Evolutionary conservation across 345 rosid genomes (phyloP).

Genomic region (Mangifera indica): DNA sequence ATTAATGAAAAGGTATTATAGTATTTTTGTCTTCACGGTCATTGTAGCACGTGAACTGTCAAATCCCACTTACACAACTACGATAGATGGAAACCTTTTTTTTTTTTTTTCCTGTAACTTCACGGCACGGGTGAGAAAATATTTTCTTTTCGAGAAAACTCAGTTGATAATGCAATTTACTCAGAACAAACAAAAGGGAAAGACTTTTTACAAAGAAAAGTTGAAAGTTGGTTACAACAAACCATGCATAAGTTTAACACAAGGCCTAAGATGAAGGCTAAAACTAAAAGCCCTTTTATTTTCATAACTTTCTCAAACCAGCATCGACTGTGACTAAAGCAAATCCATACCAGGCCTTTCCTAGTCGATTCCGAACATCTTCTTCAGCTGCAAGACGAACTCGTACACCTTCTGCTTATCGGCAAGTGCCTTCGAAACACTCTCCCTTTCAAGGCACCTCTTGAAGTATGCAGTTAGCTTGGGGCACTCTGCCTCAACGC

Average conservation of each 20-base stretch:
- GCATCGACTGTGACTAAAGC: background rate
- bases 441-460: constrained; percentile 20
- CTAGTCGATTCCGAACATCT: background rate
- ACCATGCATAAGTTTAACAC: background rate
- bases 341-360: background rate
- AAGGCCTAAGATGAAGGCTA: background rate
- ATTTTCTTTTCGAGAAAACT: too few relatives aligned
- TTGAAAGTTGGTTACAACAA: too few relatives aligned
- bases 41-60: too few relatives aligned
- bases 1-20: too few relatives aligned
- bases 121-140: too few relatives aligned
- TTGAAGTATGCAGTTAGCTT: constrained; percentile 23
- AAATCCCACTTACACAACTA: too few relatives aligned
- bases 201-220: background rate
- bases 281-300: background rate
- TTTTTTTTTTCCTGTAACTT: too few relatives aligned
- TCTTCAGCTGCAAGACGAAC: background rate
- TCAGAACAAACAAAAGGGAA: too few relatives aligned
- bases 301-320: background rate
- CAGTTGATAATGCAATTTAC: too few relatives aligned
- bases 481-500: constrained; percentile 26
- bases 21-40: too few relatives aligned
- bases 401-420: background rate
- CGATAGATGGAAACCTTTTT: too few relatives aligned
- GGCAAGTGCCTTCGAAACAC: constrained; percentile 8